Evolutionary conservation across 2,329 filamentous ascomycete genomes (phyloP).

Genomic region (Seiridium unicorne): DNA sequence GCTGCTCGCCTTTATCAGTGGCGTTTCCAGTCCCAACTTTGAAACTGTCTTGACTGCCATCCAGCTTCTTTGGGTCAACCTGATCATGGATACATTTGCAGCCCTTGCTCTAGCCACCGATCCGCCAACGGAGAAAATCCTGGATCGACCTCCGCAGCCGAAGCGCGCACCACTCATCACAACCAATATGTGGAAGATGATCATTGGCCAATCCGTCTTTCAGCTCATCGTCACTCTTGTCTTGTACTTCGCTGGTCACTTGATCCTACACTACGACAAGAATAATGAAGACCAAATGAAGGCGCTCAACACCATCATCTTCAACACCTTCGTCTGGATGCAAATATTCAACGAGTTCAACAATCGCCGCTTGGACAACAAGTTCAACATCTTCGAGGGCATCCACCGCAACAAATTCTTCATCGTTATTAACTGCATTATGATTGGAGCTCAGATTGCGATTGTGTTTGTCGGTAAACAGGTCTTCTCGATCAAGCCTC

Average conservation of each 20-base stretch:
- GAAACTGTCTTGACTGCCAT: conserved; percentile 63
- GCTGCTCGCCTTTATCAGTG: conserved; percentile 62
- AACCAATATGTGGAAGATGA: conserved; percentile 67
- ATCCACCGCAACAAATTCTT: conserved; percentile 57
- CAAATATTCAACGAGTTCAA: conserved; percentile 72
- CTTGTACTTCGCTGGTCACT: conserved; percentile 59
- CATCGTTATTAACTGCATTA: conserved; percentile 54
- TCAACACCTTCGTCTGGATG: conserved; percentile 72
- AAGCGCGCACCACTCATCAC: conserved; percentile 75
- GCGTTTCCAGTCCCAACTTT: conserved; percentile 54
- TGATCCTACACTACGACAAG: conserved; percentile 50
- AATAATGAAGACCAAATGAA: conserved; percentile 35
- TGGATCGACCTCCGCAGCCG: conserved; percentile 50
- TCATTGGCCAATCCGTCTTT: conserved; percentile 59
- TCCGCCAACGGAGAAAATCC: conserved; percentile 54
- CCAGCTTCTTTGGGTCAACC: conserved; percentile 67
- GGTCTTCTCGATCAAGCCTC: conserved; percentile 49
- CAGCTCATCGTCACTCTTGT: conserved; percentile 58
- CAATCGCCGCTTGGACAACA: conserved; percentile 61
- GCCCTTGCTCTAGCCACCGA: conserved; percentile 65
- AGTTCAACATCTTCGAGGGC: conserved; percentile 60
- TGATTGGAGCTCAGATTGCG: conserved; percentile 54
- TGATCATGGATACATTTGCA: conserved; percentile 70
- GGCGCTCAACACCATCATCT: conserved; percentile 59
- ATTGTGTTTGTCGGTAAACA: conserved; percentile 57